These are phyloP conservation scores for Russula earlei DNA, from an alignment of 768 basidiomycete species.

Conservation along the genomic window DNA sequence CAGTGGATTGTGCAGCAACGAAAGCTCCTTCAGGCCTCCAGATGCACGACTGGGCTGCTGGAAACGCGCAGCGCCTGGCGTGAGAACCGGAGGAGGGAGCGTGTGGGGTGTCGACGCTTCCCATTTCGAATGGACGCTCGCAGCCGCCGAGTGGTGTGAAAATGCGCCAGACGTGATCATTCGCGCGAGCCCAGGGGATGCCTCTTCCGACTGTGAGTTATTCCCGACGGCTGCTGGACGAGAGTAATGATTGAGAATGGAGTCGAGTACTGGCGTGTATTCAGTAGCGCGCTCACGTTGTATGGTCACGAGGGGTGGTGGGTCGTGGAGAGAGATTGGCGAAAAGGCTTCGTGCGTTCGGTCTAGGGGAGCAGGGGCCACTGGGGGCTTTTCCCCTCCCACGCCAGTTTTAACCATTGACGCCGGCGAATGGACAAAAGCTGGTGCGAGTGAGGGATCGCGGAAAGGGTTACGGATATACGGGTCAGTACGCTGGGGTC, in stretches of 20 bases:
- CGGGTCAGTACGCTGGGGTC: not conserved
- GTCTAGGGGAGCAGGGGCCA: not conserved
- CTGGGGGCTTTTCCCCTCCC: not conserved
- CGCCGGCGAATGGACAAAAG: not conserved
- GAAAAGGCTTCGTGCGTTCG: not conserved
- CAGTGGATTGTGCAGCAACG: not conserved
- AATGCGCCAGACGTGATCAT: not conserved
- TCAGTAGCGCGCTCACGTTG: not conserved
- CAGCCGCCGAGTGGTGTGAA: constrained; percentile 4
- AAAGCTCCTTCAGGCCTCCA: not conserved
- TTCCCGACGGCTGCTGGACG: not conserved
- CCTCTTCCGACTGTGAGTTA: not conserved
- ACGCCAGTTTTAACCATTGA: not conserved
- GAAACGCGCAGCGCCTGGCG: not conserved
- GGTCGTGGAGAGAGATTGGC: not conserved
- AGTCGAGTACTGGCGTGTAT: not conserved
- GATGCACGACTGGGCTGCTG: not conserved
- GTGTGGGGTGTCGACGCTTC: not conserved
- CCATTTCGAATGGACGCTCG: constrained; percentile 12
- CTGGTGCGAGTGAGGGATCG: not conserved
- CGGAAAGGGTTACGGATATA: not conserved
- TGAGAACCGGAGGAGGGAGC: not conserved
- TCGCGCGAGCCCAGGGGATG: not conserved
- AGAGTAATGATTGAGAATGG: not conserved
- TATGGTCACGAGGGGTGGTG: not conserved